Percentiles rank a stretch among this genome's conserved stretches.
phyloP scores from a whole-genome alignment of 768 basidiomycete species.

The Cystobasidium onofrii region DNA sequence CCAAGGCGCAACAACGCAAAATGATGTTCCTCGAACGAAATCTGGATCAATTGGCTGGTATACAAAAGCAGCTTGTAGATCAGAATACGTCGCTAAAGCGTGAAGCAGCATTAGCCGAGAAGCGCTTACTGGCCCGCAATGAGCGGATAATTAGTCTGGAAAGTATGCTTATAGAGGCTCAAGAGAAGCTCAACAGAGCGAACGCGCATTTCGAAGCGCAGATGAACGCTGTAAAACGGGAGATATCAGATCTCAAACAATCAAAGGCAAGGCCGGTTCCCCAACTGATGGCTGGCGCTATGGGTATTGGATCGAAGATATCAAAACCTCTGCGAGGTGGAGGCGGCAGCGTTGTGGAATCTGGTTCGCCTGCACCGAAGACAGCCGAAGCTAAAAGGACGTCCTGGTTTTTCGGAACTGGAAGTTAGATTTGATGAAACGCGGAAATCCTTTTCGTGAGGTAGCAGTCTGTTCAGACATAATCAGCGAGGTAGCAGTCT shows the following conservation, averaged over 20 bases:
- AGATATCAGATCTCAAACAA: slow-evolving; percentile 60
- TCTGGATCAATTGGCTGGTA: slow-evolving; percentile 82
- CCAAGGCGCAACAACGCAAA: slow-evolving; percentile 97
- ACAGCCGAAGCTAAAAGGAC: slow-evolving; percentile 14
- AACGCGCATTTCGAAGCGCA: slow-evolving; percentile 94
- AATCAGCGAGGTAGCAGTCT: no score
- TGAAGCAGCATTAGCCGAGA: slow-evolving; percentile 91
- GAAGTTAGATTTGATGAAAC: neutral
- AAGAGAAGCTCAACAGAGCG: slow-evolving; percentile 80
- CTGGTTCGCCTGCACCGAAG: neutral
- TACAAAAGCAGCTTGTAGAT: slow-evolving; percentile 99
- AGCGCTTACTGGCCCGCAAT: slow-evolving; percentile 88
- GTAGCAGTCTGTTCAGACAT: no score
- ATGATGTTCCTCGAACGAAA: slow-evolving; percentile 98
- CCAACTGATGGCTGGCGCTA: slow-evolving; percentile 55
- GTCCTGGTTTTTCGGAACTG: slow-evolving; percentile 24
- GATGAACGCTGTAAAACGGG: slow-evolving; percentile 80
- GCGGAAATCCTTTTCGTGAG: no score
- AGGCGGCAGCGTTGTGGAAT: slow-evolving; percentile 50
- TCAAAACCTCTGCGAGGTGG: slow-evolving; percentile 94
- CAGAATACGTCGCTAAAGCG: slow-evolving; percentile 96
- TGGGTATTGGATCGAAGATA: slow-evolving; percentile 77
- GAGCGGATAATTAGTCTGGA: slow-evolving; percentile 97
- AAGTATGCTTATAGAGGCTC: slow-evolving; percentile 81
- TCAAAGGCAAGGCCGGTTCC: slow-evolving; percentile 54